phyloP scores from a whole-genome alignment of 75 land plant genomes.

The Picea sitchensis region DNA sequence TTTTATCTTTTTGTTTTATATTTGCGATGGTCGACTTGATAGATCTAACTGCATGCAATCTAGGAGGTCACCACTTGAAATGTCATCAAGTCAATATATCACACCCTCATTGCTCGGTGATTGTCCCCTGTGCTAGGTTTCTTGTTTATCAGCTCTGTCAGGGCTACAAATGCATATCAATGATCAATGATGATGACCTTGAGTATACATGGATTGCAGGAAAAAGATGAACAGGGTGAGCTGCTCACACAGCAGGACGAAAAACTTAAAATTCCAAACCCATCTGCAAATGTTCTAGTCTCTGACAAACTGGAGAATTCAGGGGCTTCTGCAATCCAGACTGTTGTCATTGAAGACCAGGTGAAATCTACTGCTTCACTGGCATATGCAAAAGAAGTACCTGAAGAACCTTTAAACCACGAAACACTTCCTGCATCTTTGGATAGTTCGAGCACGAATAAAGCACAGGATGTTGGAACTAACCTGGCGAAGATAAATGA shows the following conservation, averaged over 20 bases:
- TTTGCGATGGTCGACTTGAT: not conserved
- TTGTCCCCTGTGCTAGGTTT: not conserved
- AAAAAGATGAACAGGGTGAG: not conserved
- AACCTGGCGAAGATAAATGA: not conserved
- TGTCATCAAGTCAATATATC: not conserved
- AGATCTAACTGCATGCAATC: not conserved
- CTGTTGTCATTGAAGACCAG: not conserved
- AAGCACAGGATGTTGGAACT: not conserved
- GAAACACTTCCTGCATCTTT: not conserved
- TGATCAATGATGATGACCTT: not conserved
- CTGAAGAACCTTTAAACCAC: not conserved
- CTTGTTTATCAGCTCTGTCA: not conserved
- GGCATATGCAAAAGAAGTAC: not conserved
- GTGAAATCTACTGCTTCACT: not conserved
- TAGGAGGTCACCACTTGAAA: not conserved
- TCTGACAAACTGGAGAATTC: slow-evolving; percentile 7
- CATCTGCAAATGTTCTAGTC: not conserved
- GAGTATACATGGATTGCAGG: not conserved
- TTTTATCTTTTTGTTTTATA: no score
- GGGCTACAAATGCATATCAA: not conserved
- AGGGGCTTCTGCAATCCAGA: not conserved
- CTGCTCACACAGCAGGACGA: not conserved
- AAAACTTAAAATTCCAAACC: not conserved
- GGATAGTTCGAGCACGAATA: not conserved
- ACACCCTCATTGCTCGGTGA: not conserved